These are phyloP conservation scores for Ilyonectria mors-panacis DNA, from an alignment of 2,329 filamentous ascomycete genomes.

Conservation along the genomic window DNA sequence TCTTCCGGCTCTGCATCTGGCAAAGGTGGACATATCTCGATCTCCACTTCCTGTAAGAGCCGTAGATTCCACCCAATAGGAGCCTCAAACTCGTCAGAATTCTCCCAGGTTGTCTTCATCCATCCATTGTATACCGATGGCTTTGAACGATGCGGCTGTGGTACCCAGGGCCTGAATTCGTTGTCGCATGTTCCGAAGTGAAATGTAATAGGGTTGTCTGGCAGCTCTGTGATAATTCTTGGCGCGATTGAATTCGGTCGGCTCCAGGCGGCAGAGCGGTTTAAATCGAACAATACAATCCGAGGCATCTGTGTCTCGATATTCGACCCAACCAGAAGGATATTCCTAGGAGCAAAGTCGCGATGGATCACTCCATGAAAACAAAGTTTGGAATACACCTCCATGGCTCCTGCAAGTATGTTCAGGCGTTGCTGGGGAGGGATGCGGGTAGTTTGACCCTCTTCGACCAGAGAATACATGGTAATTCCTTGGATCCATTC, in stretches of 20 bases:
- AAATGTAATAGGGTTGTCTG: not conserved
- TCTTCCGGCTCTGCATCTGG: not conserved
- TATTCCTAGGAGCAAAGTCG: conserved; percentile 18
- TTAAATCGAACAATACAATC: not conserved
- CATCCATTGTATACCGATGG: not conserved
- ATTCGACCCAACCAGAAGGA: not conserved
- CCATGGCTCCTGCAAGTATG: conserved; percentile 17
- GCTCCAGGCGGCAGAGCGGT: not conserved
- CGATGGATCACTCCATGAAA: conserved; percentile 7
- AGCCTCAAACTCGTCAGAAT: not conserved
- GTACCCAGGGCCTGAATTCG: not conserved
- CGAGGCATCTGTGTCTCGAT: not conserved
- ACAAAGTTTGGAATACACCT: not conserved
- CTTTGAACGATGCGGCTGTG: not conserved
- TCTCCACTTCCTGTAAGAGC: not conserved
- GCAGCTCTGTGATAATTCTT: not conserved
- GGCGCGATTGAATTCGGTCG: not conserved
- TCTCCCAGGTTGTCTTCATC: not conserved
- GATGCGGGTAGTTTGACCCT: not conserved
- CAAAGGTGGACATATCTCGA: not conserved
- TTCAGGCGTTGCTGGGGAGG: conserved; percentile 19
- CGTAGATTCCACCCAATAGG: not conserved
- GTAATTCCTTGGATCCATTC: conserved; percentile 18
- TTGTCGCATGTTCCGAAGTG: too few species aligned
- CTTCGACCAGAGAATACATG: conserved; percentile 5